phyloP scores from a whole-genome alignment of 2,329 filamentous ascomycete genomes.

The Cucurbitaria berberidis region DNA sequence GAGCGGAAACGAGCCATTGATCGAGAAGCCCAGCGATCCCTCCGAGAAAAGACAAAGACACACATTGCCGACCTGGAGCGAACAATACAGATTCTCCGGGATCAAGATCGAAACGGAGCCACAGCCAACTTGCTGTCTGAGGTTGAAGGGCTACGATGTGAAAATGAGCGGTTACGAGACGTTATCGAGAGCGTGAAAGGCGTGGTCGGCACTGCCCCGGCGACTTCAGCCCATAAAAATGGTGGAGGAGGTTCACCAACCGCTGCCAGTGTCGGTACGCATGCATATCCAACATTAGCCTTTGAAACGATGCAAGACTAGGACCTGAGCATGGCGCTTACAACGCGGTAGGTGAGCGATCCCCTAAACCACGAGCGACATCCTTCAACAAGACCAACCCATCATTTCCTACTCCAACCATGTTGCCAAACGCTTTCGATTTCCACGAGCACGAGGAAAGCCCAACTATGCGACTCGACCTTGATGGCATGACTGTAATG shows the following conservation, averaged over 20 bases:
- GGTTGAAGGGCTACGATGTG: constrained; percentile 38
- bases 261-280: constrained; percentile 34
- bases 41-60: constrained; percentile 47
- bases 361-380: constrained; percentile 24
- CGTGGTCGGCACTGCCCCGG: constrained; percentile 27
- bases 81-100: constrained; percentile 43
- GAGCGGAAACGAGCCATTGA: constrained; percentile 47
- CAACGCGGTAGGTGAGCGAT: constrained; percentile 31
- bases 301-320: constrained; percentile 1
- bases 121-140: constrained; percentile 41
- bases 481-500: constrained; percentile 44
- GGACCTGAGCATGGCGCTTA: constrained; percentile 26
- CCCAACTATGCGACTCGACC: constrained; percentile 25
- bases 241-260: constrained; percentile 21
- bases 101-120: constrained; percentile 42
- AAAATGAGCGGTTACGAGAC: constrained; percentile 44
- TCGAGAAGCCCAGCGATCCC: constrained; percentile 44
- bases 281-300: constrained; percentile 8
- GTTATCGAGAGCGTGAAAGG: constrained; percentile 45
- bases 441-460: constrained; percentile 12
- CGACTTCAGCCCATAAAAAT: constrained; percentile 9
- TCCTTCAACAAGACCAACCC: constrained; percentile 28
- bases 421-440: constrained; percentile 19
- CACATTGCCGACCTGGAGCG: constrained; percentile 47
- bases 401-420: constrained; percentile 12